Evolutionary conservation across 495 filamentous ascomycete genomes (phyloP).

Genomic region (Podospora fimiseda): DNA sequence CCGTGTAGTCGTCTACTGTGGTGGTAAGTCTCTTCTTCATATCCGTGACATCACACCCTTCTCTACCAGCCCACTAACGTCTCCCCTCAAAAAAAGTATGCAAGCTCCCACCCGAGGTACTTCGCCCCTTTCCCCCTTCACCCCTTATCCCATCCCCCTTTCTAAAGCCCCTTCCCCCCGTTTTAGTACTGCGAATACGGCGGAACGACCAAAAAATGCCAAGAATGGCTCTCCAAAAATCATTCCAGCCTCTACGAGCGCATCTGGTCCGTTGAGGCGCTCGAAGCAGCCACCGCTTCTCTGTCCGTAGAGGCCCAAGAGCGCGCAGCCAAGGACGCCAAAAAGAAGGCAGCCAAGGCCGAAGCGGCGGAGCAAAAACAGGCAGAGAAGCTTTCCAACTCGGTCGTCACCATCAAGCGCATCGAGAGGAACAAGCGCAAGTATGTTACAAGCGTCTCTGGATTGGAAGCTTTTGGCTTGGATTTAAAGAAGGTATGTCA

Average conservation of each 20-base stretch:
- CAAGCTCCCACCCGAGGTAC: conserved; percentile 88
- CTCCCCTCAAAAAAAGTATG: conserved; percentile 57
- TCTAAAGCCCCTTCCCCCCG: neutral
- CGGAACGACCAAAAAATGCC: conserved; percentile 94
- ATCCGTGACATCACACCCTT: conserved; percentile 21
- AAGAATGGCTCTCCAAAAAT: conserved; percentile 84
- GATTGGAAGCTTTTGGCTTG: conserved; percentile 81
- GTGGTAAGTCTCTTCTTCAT: conserved; percentile 21
- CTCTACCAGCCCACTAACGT: conserved; percentile 6
- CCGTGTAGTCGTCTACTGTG: conserved; percentile 28
- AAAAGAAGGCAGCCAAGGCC: conserved; percentile 85
- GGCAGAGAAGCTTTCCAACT: conserved; percentile 65
- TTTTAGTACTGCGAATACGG: conserved; percentile 95
- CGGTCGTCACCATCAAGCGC: conserved; percentile 86
- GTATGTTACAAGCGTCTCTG: conserved; percentile 82
- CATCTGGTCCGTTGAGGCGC: conserved; percentile 81
- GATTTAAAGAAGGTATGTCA: conserved; percentile 77
- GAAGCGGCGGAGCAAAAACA: conserved; percentile 74
- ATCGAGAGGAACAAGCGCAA: conserved; percentile 98
- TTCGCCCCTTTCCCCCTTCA: conserved; percentile 24
- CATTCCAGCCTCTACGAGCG: conserved; percentile 65
- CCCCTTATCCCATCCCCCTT: neutral
- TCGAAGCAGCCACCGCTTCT: conserved; percentile 72
- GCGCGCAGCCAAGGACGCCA: conserved; percentile 86
- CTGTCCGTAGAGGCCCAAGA: conserved; percentile 86